Evolutionary conservation across 345 rosid species (phyloP).

Genomic region (Populus davidiana): DNA sequence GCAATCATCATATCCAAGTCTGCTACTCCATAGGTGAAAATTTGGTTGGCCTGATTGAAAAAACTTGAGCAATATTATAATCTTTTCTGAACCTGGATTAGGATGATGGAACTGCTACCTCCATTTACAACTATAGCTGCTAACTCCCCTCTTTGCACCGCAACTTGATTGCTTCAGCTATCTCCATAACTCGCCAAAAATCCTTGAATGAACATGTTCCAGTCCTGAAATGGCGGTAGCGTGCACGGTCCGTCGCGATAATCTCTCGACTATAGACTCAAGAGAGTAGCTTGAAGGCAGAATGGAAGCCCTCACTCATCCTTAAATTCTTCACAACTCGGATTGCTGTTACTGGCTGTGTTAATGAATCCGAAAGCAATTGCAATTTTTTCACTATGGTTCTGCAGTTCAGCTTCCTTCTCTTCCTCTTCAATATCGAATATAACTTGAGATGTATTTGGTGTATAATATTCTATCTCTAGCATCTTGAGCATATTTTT

Average conservation of each 20-base stretch:
- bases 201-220: slow-evolving; percentile 45
- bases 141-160: neutral
- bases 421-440: slow-evolving; percentile 48
- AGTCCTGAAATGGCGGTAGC: slow-evolving; percentile 40
- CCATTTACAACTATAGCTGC: neutral
- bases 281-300: slow-evolving; percentile 39
- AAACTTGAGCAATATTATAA: neutral
- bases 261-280: slow-evolving; percentile 34
- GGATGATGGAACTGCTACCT: neutral
- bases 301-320: slow-evolving; percentile 43
- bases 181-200: slow-evolving; percentile 30
- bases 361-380: slow-evolving; percentile 41
- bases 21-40: neutral
- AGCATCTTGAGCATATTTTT: slow-evolving; percentile 32
- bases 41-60: neutral
- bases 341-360: slow-evolving; percentile 35
- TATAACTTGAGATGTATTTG: slow-evolving; percentile 33
- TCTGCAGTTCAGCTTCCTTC: slow-evolving; percentile 31
- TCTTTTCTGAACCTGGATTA: neutral
- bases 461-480: slow-evolving; percentile 34
- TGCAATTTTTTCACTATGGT: slow-evolving; percentile 49
- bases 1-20: neutral
- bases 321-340: slow-evolving; percentile 42
- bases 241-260: slow-evolving; percentile 38
- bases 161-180: neutral